Base-by-base conservation (phyloP, 306 rosid genomes). In the Canavalia gladiata region DNA sequence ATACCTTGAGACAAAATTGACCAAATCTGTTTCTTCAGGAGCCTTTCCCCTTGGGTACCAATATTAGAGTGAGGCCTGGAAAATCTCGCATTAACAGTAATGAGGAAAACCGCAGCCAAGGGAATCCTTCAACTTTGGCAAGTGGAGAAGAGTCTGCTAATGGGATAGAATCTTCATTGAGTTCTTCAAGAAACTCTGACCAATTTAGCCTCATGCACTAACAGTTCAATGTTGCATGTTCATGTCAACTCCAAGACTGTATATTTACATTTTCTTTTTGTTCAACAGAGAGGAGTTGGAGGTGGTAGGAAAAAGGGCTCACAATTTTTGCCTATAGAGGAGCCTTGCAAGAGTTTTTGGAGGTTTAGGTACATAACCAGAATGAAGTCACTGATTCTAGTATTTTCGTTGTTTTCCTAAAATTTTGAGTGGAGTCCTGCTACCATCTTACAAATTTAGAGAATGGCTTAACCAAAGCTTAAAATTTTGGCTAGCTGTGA, bases 41-140 rank as follows among this genome's bases (percentile, higher is more conserved):
- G 81, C 97, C 97, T 67, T 93, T 93, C 66, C 97, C 97, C 71
- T 86, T 93, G 92, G 97, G 96, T 30, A 70, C 79, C 73, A 87
- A 85, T 76, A 77, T 93, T 72, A 83, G 97, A 67, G 72, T 86
- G 52, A 91, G 97, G 76, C 86, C 89, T 8, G 92, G 96, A 81
- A 93, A 86, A 73, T 77, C 87, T 67, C 94, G 92, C 39, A 57
- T 56, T 6, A 73, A 8, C 34, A 76, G 84, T 60, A 79, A 65
- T 8, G 94, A 90, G 78, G 94, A 90, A 42, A 88, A 76, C 67
- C 84, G 89, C 75, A 54, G 50, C 84, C 94, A 80, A 43, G 90
- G 85, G 77, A 89, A 51, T 82, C 70, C 94, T 57, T 87, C 88
- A 4, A 59, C 89, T 47, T 62, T 65, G 33, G 86, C 88, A 47